Evolutionary conservation across 1,284 basidiomycete genomes (phyloP), one percentile per base, ranked within the genome.

Genomic region (Peniophora sp.): DNA sequence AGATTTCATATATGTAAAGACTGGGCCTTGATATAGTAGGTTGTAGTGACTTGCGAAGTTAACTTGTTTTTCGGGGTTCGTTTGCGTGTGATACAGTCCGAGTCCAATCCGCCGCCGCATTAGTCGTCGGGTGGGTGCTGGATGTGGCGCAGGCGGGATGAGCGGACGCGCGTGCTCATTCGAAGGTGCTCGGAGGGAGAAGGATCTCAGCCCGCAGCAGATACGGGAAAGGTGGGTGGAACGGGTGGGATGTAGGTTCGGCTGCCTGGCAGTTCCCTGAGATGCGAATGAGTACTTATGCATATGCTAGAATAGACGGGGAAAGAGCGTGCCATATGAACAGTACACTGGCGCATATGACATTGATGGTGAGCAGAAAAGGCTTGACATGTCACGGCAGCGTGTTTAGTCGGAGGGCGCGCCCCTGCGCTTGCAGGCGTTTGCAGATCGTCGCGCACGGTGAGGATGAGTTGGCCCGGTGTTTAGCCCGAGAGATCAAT

Each of bases 91-190:
- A 32, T 32, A 12, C 6, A 12, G 27, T n/a, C n/a, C n/a, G n/a
- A 72, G 60, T 98, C 93, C 79, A 93, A 93, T 0, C 96, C 96
- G 39, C 95, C 78, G 97, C 38, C 95, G 78, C 64, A n/a, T 64
- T 96, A 91, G 0, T 96, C 92, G 61, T 98, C 96, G 0, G 96
- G 94, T 14, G 89, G 91, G 64, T 99, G 96, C 62, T 98, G 95
- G 16, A 89, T 94, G 65, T 98, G 98, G 48, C 89, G 83, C 51
- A 99, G 73, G 63, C 94, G 96, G 2, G 85, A 79, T 66, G 95
- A 94, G 35, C 79, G 77, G 60, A 94, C 83, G 39, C 89, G 86
- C 63, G 96, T 77, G 16, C 72, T 75, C 49, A 97, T 68, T 5
- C 74, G 70, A 1, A 94, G 63, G 0, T 77, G 84, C 51, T 76